These are phyloP conservation scores for Yamadazyma diddensiae DNA, from an alignment of 1,139 yeast species.

Conservation along the genomic window DNA sequence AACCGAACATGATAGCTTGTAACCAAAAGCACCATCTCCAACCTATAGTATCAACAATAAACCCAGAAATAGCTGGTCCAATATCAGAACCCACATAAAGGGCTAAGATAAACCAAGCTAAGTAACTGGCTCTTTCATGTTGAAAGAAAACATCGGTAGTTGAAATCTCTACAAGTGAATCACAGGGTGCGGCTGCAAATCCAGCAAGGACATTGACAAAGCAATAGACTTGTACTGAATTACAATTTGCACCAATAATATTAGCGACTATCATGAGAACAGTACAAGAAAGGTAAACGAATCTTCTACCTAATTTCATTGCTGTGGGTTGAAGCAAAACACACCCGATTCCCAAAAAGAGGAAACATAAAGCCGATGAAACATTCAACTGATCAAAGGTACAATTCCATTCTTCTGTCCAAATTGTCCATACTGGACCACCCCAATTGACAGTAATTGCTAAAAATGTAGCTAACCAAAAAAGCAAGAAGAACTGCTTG, in stretches of 20 bases:
- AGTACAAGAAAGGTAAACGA: slow-evolving; percentile 34
- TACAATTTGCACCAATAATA: slow-evolving; percentile 33
- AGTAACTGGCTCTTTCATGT: slow-evolving; percentile 44
- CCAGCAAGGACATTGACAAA: slow-evolving; percentile 36
- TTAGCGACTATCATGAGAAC: slow-evolving; percentile 31
- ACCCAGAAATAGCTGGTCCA: slow-evolving; percentile 47
- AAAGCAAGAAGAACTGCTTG: slow-evolving; percentile 32
- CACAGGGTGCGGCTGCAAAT: slow-evolving; percentile 49
- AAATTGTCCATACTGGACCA: slow-evolving; percentile 42
- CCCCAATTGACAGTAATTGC: slow-evolving; percentile 41
- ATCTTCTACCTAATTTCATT: slow-evolving; percentile 37
- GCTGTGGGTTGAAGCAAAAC: slow-evolving; percentile 42
- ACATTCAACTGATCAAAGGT: slow-evolving; percentile 27
- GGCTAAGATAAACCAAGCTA: slow-evolving; percentile 39
- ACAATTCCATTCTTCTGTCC: slow-evolving; percentile 31
- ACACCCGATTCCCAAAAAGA: slow-evolving; percentile 40
- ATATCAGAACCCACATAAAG: slow-evolving; percentile 43
- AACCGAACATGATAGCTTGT: slow-evolving; percentile 49
- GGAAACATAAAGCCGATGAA: slow-evolving; percentile 32
- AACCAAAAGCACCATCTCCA: slow-evolving; percentile 50
- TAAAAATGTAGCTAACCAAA: slow-evolving; percentile 37
- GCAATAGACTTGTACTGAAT: slow-evolving; percentile 23
- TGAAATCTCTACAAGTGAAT: slow-evolving; percentile 47
- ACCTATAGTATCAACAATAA: slow-evolving; percentile 33
- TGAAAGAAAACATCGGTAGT: slow-evolving; percentile 48